Conservation (phyloP, 192 early-diverging fungal species). For the Backusella westeae region DNA sequence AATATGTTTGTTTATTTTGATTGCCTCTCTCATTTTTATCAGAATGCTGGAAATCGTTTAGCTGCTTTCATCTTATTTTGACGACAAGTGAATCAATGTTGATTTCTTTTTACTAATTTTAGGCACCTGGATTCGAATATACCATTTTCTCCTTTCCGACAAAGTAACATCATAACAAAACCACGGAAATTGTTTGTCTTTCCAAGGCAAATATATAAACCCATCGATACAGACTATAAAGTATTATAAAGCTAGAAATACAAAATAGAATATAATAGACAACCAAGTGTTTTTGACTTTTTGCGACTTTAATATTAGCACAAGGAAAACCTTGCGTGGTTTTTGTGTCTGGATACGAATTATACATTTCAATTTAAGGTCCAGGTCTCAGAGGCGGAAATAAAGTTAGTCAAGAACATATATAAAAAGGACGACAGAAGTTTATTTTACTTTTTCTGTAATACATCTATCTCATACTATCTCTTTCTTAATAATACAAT, state of each 20-base stretch:
- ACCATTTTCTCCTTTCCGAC: not conserved
- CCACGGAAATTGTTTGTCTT: not conserved
- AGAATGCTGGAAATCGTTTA: not conserved
- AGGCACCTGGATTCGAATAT: not conserved
- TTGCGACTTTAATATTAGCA: not conserved
- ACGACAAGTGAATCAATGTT: not conserved
- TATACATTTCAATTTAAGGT: not conserved
- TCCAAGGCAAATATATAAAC: not conserved
- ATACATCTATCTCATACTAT: not conserved
- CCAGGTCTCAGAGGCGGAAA: not conserved
- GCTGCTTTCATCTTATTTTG: not conserved
- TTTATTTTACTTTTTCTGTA: not conserved
- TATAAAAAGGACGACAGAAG: not conserved
- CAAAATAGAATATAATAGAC: not conserved
- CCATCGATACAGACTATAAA: not conserved
- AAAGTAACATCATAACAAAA: not conserved
- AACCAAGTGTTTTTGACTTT: not conserved
- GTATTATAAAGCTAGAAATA: not conserved
- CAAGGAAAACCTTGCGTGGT: not conserved
- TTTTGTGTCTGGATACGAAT: not conserved
- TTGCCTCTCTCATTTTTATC: not conserved
- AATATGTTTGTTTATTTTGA: not conserved
- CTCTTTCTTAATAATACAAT: not conserved
- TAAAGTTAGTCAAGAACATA: not conserved
- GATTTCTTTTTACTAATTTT: not conserved